Base-by-base conservation (phyloP, 352 stramenopile genomes). In the Elongisporangium senticosum region DNA sequence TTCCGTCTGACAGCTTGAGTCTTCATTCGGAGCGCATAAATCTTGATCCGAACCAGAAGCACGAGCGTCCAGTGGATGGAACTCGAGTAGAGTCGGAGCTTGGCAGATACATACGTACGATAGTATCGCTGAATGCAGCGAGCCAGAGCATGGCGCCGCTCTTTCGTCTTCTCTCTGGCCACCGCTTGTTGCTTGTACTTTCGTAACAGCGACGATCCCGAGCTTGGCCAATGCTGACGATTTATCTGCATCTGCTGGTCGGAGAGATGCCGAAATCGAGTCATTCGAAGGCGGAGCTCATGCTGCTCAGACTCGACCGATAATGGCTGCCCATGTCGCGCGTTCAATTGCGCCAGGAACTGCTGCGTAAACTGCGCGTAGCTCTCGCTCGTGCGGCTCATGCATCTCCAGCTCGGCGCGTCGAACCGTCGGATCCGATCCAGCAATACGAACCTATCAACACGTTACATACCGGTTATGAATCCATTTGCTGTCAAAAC, bases 341-440 rank as follows among this genome's bases (percentile, higher is more conserved):
- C 33, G 33, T 43, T 10, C 33, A 43, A 4, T 10, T 43, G 33
- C 11, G 8, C 33, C 33, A 43, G 33, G 33, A 43, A 43, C 33
- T 43, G 33, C 33, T 43, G 33, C 33, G 33, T 43, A 43, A 43
- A 15, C 33, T 43, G 33, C 33, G 11, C 11, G 17, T 43, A 43
- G 13, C 33, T 43, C 33, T 43, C 33, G 33, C 33, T 6, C 33
- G 15, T 43, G 33, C 33, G 33, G 33, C 11, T 59, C 39, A 7
- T 52, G 20, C 37, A 22, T 7, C 15, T 21, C 15, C 13, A 50
- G 7, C 53, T 48, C 37, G 26, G 33, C 8, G 3, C 11, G 37
- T 51, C 8, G 40, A 52, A 59, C 15, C 21, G 39, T 23, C 40
- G 54, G 17, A 52, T 40, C 54, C 43, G 53, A 49, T 59, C 23